phyloP scores from a whole-genome alignment of 257 asterid species.

The Avicennia marina region DNA sequence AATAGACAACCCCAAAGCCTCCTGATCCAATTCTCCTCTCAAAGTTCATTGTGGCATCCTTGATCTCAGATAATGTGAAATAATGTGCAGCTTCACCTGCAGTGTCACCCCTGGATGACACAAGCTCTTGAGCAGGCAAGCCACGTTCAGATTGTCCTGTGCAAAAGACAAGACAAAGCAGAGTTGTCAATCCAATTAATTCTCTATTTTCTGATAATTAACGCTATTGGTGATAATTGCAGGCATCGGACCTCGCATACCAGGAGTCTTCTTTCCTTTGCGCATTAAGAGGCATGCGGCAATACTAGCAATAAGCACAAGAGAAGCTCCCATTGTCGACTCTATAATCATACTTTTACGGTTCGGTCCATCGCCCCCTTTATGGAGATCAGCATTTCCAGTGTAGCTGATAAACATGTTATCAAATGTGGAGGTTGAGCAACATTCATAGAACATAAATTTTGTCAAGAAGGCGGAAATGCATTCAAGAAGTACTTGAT shows the following conservation, averaged over 20 bases:
- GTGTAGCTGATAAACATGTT: constrained; percentile 55
- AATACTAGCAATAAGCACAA: constrained; percentile 65
- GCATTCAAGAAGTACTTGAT: not conserved
- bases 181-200: not conserved
- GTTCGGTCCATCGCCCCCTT: constrained; percentile 33
- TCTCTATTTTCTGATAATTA: too few relatives aligned
- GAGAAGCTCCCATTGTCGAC: constrained; percentile 67
- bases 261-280: constrained; percentile 44
- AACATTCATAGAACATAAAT: not conserved
- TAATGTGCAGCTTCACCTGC: constrained; percentile 81
- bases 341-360: constrained; percentile 71
- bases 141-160: constrained; percentile 39
- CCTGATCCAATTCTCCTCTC: constrained; percentile 89
- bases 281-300: constrained; percentile 49
- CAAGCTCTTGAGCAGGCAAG: constrained; percentile 37
- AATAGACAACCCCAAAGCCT: constrained; percentile 90
- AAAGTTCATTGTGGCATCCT: constrained; percentile 74
- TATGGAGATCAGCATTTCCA: constrained; percentile 56
- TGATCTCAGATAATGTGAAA: constrained; percentile 72
- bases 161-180: not conserved
- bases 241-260: constrained; percentile 45
- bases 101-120: constrained; percentile 49
- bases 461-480: not conserved
- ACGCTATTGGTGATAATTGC: too few relatives aligned
- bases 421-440: constrained; percentile 5